phyloP scores from a whole-genome alignment of 2,329 filamentous ascomycete genomes.

The Podosphaera leucotricha region DNA sequence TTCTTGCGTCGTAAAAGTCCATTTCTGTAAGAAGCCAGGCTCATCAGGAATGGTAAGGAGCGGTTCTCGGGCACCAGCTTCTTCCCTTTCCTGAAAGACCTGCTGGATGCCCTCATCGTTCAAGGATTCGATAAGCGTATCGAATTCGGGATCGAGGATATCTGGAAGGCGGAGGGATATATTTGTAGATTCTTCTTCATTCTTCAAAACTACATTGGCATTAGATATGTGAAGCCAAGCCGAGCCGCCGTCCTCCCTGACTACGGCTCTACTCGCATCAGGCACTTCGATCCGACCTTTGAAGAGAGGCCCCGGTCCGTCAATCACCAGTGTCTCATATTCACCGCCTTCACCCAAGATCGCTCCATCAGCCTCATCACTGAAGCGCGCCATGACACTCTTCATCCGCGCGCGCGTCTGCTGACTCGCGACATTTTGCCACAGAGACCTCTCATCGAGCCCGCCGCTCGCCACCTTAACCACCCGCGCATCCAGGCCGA shows the following conservation, averaged over 20 bases:
- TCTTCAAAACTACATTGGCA: conserved; percentile 23
- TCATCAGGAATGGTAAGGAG: background rate
- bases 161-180: conserved; percentile 29
- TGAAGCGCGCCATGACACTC: conserved; percentile 40
- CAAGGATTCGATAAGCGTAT: conserved; percentile 5
- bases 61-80: background rate
- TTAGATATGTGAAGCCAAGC: conserved; percentile 42
- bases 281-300: conserved; percentile 42
- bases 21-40: background rate
- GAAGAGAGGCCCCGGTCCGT: conserved; percentile 55
- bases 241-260: conserved; percentile 51
- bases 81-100: background rate
- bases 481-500: conserved; percentile 67
- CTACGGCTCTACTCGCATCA: conserved; percentile 25
- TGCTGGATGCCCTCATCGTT: background rate
- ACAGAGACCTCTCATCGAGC: conserved; percentile 57
- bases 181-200: conserved; percentile 18
- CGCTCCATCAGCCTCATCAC: conserved; percentile 37
- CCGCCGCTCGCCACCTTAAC: conserved; percentile 89
- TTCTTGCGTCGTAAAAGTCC: background rate
- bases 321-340: conserved; percentile 77
- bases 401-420: conserved; percentile 24
- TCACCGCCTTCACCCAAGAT: conserved; percentile 84
- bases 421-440: conserved; percentile 48
- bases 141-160: conserved; percentile 42